Evolutionary conservation across 1,284 basidiomycete species (phyloP), one percentile per base, ranked within the genome.

Genomic region (Cryptococcus deneoformans): DNA sequence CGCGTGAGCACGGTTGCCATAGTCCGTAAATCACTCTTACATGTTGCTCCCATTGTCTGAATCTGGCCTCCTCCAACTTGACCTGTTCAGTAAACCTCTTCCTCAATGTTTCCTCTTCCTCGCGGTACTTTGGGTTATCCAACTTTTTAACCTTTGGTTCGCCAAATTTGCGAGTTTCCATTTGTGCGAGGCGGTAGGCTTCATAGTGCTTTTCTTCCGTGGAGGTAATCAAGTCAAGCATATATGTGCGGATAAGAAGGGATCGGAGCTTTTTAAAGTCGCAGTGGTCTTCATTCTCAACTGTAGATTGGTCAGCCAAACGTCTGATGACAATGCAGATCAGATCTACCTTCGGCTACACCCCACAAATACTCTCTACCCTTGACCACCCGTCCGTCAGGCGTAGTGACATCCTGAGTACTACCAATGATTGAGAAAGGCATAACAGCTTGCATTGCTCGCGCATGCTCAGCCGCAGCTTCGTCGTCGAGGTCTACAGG

Each of bases 321-420:
- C 1, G 6, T n/a, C 10, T 12, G 1, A 11, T 10, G 4, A 46
- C n/a, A 35, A 7, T 7, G 36, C 4, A 38, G 6, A 6, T 36
- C 16, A 4, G 36, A 61, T 81, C 57, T 57, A 89, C 89, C 89
- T 82, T 99, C 95, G 29, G 95, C 95, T 36, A 98, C 92, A 81
- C 96, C 96, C 96, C 96, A 99, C n/a, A 96, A 86, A 78, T 99
- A 99, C 77, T 98, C 91, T 70, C 96, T 88, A 46, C 96, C 95
- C 79, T 98, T 98, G 76, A 99, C 95, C 38, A 86, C 81, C 57
- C 94, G 87, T 10, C 96, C 96, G 75, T 99, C 95, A 42, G 82
- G 78, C 2, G 93, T 96, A 66, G 85, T 85, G 29, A 99, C 95
- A 69, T 99, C 95, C 71, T 94, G 86, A 0, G 91, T 98, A 37